Percentiles rank a stretch among this genome's conserved stretches.
These are phyloP conservation scores for Stevia rebaudiana DNA, from an alignment of 140 eudicot species.

Conservation along the genomic window DNA sequence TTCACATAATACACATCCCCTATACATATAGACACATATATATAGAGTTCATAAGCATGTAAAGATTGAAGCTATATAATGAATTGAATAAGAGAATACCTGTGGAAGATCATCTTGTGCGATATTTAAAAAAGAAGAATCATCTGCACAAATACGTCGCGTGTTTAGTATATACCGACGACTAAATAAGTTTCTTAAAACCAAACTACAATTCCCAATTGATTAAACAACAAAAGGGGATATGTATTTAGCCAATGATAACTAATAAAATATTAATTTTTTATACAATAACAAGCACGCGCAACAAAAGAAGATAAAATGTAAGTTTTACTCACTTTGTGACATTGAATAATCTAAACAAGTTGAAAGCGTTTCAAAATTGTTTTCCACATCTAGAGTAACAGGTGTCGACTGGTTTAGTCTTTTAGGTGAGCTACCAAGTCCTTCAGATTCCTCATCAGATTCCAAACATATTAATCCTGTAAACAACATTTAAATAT, in stretches of 20 bases:
- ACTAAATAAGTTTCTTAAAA: not conserved
- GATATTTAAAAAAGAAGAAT: constrained; percentile 18
- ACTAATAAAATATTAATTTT: too few species aligned
- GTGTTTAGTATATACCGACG: constrained; percentile 16
- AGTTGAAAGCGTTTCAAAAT: constrained; percentile 32
- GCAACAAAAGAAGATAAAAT: not conserved
- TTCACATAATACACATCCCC: too few species aligned
- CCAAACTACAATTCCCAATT: not conserved
- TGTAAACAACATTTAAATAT: constrained; percentile 7
- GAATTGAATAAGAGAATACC: constrained; percentile 33
- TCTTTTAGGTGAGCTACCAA: constrained; percentile 21
- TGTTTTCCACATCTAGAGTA: constrained; percentile 28
- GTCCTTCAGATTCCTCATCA: constrained; percentile 51
- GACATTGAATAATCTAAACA: constrained; percentile 27
- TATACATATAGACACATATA: not conserved
- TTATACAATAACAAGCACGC: not conserved
- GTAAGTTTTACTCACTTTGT: constrained; percentile 25
- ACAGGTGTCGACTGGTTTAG: constrained; percentile 16
- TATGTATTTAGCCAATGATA: not conserved
- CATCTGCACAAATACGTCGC: constrained; percentile 21
- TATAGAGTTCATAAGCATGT: not conserved
- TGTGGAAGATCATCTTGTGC: constrained; percentile 32
- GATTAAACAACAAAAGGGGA: not conserved
- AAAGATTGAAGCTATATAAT: constrained; percentile 1
- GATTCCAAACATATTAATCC: constrained; percentile 67